Percentiles rank a stretch among this genome's conserved stretches.
phyloP scores from a whole-genome alignment of 768 basidiomycete genomes.

The Lentinula sp. region DNA sequence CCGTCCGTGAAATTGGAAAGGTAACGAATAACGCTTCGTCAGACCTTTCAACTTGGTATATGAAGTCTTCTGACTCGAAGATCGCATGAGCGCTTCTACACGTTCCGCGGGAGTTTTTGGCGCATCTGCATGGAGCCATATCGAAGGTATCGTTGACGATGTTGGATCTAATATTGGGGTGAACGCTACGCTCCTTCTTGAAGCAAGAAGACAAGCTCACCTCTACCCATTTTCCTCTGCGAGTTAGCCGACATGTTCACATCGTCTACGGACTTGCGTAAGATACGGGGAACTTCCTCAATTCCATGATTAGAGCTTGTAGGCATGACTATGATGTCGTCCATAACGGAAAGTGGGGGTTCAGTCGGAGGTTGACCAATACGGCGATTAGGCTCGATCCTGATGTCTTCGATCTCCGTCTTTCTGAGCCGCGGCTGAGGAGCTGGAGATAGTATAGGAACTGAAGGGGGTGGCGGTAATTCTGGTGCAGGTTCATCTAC shows the following conservation, averaged over 20 bases:
- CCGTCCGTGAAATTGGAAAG: background rate
- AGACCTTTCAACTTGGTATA: background rate
- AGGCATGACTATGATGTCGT: slow-evolving; percentile 3
- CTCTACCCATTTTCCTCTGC: background rate
- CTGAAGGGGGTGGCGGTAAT: background rate
- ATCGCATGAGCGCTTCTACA: slow-evolving; percentile 4
- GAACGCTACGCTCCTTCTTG: background rate
- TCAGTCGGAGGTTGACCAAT: background rate
- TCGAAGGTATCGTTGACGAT: slow-evolving; percentile 2
- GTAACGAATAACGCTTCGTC: slow-evolving; percentile 2
- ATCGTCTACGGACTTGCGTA: slow-evolving; percentile 3
- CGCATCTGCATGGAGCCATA: slow-evolving; percentile 6
- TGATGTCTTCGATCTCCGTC: slow-evolving; percentile 1
- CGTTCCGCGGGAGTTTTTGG: slow-evolving; percentile 3
- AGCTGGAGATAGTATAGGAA: background rate
- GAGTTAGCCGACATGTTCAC: background rate
- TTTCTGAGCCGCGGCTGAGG: background rate
- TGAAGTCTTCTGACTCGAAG: background rate
- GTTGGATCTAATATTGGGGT: background rate
- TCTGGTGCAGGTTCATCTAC: background rate
- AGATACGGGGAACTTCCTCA: background rate
- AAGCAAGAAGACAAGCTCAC: background rate
- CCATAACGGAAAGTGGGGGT: background rate
- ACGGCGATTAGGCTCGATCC: background rate
- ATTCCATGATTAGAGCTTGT: background rate